phyloP scores from a whole-genome alignment of 352 stramenopile genomes.

The Phytopythium vexans region DNA sequence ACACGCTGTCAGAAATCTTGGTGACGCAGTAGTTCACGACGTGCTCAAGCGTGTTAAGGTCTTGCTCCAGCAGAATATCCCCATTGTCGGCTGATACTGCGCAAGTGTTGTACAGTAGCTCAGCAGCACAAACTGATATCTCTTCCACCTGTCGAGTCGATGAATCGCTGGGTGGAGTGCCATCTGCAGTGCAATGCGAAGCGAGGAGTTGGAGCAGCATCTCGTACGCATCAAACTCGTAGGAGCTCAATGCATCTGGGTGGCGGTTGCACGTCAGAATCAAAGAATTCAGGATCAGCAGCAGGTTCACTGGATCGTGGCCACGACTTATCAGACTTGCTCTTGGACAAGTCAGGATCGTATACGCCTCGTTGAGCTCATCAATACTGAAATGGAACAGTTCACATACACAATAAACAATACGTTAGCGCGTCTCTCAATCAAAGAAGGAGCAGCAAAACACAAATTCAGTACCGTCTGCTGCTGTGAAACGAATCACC shows the following conservation, averaged over 20 bases:
- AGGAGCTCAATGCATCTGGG: constrained; percentile 36
- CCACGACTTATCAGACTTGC: constrained; percentile 59
- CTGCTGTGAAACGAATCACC: constrained; percentile 22
- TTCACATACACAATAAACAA: constrained; percentile 5
- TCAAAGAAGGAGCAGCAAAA: neutral
- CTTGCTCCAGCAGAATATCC: constrained; percentile 50
- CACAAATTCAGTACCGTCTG: constrained; percentile 31
- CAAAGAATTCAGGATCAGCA: constrained; percentile 62
- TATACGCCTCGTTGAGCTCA: constrained; percentile 58
- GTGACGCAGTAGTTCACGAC: constrained; percentile 70
- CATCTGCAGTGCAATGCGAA: constrained; percentile 55
- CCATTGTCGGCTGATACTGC: constrained; percentile 54
- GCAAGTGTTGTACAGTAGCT: constrained; percentile 70
- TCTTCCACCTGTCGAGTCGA: constrained; percentile 38
- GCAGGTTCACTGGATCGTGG: constrained; percentile 69
- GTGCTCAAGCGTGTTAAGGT: constrained; percentile 52
- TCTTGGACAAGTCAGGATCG: constrained; percentile 62
- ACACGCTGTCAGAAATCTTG: constrained; percentile 38
- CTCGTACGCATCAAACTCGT: constrained; percentile 69
- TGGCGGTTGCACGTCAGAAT: constrained; percentile 71
- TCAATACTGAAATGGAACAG: constrained; percentile 17
- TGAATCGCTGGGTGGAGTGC: constrained; percentile 32
- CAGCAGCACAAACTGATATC: constrained; percentile 59
- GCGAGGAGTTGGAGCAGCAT: constrained; percentile 57
- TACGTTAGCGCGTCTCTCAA: constrained; percentile 1